Base-by-base conservation (phyloP, 2,329 filamentous ascomycete species). In the Colletotrichum aenigma region DNA sequence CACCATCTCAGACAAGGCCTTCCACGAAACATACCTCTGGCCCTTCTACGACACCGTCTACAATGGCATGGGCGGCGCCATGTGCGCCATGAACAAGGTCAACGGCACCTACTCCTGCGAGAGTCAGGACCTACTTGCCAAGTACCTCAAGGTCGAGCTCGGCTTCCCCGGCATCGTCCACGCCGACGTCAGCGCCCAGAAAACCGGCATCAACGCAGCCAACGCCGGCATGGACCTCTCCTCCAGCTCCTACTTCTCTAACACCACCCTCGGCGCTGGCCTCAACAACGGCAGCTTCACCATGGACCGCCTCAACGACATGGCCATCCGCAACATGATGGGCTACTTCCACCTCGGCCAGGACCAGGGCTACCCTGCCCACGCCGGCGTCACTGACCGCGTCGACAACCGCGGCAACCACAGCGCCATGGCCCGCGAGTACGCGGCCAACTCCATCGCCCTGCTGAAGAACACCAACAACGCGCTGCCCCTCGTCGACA, bases 381-480 rank as follows among this genome's bases (percentile, higher is more conserved):
- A 67, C 13, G 89, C 83, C 74, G 79, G 88, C 34, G 65, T 58
- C 3, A 55, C 56, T 5, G 89, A 91, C 77, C 95, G 91, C 78
- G 91, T 96, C 75, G 86, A 93, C 61, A 91, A 91, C 0, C 90
- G 90, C 72, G 87, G 82, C 3, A 86, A 90, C 77, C 89, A 91
- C 76, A 85, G 85, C 24, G 79, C 82, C 6, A 78, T 91, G 1
- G 90, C 88, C 1, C 86, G 88, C 4, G 84, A 88, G 72, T 82
- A 88, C 1, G 82, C 86, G 2, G 87, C 89, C 0, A 87, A 89
- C 12, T 91, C 91, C 4, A 92, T 94, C 16, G 93, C 95, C 2
- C 86, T 96, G 18, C 85, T 96, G 58, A 95, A 95, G 85, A 96
- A 96, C 77, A 89, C 94, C 10, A 88, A 89, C 43, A 86, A 86